These are phyloP conservation scores for Fusarium pseudograminearum DNA, from an alignment of 2,329 filamentous ascomycete genomes.

Conservation along the genomic window DNA sequence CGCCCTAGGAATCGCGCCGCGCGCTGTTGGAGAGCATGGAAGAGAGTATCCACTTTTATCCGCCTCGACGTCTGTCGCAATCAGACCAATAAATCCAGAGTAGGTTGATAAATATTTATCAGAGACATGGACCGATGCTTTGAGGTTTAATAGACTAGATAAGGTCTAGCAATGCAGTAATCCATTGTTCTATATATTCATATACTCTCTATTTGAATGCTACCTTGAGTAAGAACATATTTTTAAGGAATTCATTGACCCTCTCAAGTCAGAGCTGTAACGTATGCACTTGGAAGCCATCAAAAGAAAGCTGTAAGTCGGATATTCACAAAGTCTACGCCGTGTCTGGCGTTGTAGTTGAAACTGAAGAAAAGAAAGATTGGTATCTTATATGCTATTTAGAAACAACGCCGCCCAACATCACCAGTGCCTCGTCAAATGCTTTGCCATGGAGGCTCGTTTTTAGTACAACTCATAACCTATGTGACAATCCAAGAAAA, in stretches of 20 bases:
- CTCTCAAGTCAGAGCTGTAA: not conserved
- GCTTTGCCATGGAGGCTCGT: conserved; percentile 13
- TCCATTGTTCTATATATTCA: not conserved
- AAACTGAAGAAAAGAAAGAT: conserved; percentile 14
- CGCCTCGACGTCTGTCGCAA: not conserved
- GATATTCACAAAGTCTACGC: not conserved
- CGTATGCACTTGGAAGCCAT: not conserved
- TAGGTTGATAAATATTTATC: not conserved
- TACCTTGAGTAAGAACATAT: not conserved
- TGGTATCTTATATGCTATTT: conserved; percentile 29
- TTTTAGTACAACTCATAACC: not conserved
- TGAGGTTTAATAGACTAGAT: not conserved
- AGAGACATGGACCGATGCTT: not conserved
- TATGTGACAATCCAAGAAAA: not conserved
- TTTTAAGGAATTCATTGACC: not conserved
- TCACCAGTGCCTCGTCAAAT: conserved; percentile 27
- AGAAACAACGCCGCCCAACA: conserved; percentile 39
- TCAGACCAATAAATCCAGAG: not conserved
- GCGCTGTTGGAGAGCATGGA: conserved; percentile 8
- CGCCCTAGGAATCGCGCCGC: conserved; percentile 14
- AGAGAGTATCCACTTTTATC: conserved; percentile 27
- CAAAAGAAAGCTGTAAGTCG: not conserved
- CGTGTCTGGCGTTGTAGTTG: not conserved
- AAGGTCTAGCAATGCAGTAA: not conserved
- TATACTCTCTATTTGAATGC: not conserved